These are phyloP conservation scores for Thelonectria discophora DNA, from an alignment of 2,329 filamentous ascomycete genomes.

Conservation along the genomic window DNA sequence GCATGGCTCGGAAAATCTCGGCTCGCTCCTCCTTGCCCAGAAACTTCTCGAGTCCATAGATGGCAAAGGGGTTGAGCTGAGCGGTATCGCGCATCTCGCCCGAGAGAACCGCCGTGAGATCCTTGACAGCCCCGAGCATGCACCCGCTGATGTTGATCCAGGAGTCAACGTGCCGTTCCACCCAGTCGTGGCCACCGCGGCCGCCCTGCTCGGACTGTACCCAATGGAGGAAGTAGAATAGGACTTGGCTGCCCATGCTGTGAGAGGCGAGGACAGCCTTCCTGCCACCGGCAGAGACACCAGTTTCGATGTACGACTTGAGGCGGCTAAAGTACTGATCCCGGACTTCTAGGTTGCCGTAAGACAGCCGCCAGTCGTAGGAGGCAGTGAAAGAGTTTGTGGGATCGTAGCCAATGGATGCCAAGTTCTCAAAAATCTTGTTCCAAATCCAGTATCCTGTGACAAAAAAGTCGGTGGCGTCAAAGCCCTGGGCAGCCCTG, in stretches of 20 bases:
- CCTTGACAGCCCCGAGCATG: constrained; percentile 95
- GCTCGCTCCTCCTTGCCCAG: constrained; percentile 88
- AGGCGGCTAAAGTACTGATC: constrained; percentile 95
- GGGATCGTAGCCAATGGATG: constrained; percentile 95
- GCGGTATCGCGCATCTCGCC: constrained; percentile 99
- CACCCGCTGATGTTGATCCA: constrained; percentile 99
- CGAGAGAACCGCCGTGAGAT: constrained; percentile 86
- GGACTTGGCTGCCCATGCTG: constrained; percentile 96
- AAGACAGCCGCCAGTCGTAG: constrained; percentile 93
- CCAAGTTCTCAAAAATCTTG: constrained; percentile 96
- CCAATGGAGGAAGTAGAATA: constrained; percentile 84
- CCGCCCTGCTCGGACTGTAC: constrained; percentile 83
- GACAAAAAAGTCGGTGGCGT: constrained; percentile 95
- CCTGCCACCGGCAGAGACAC: constrained; percentile 73
- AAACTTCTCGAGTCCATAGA: constrained; percentile 97
- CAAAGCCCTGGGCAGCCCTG: constrained; percentile 93
- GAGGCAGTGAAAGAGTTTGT: constrained; percentile 74
- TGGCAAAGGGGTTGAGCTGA: constrained; percentile 93
- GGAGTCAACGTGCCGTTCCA: constrained; percentile 86
- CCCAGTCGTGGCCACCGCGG: constrained; percentile 85
- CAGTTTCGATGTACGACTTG: constrained; percentile 89
- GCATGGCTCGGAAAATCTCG: constrained; percentile 96
- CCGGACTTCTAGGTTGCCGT: constrained; percentile 85
- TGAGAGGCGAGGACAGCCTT: constrained; percentile 91
- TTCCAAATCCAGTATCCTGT: constrained; percentile 98